phyloP scores from a whole-genome alignment of 345 rosid species.

The Odontarrhena argentea region DNA sequence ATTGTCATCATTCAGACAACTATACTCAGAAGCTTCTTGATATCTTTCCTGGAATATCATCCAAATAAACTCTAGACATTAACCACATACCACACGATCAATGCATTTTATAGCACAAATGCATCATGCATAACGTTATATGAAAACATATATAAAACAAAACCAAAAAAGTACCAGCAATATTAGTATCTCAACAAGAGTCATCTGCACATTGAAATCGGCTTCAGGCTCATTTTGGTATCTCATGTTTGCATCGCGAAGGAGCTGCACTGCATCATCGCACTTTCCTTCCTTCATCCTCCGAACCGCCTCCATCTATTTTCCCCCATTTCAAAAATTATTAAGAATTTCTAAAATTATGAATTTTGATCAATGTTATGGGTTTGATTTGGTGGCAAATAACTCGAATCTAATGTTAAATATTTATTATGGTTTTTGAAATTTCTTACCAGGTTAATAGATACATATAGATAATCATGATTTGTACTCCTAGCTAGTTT shows the following conservation, averaged over 20 bases:
- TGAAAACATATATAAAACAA: background rate
- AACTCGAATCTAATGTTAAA: background rate
- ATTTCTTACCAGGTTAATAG: no score
- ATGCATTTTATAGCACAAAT: background rate
- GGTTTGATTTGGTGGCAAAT: background rate
- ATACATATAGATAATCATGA: no score
- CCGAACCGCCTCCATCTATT: conserved; percentile 57
- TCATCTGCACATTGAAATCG: conserved; percentile 57
- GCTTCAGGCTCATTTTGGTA: conserved; percentile 50
- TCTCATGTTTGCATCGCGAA: conserved; percentile 39
- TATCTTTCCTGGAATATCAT: conserved; percentile 39
- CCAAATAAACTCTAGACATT: conserved; percentile 6
- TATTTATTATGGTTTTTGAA: no score
- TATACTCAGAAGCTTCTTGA: conserved; percentile 43
- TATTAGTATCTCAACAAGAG: conserved; percentile 61
- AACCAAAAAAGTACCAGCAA: conserved; percentile 42
- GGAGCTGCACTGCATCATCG: conserved; percentile 49
- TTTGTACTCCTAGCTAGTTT: background rate
- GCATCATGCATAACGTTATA: background rate
- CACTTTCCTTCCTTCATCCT: conserved; percentile 51
- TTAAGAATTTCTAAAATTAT: background rate
- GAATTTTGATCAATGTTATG: conserved; percentile 1
- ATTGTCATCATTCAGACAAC: conserved; percentile 40
- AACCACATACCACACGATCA: background rate
- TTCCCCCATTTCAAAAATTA: background rate